Percentiles rank a stretch among this genome's conserved stretches.
These are phyloP conservation scores for Cutaneotrichosporon dermatis DNA, from an alignment of 1,284 basidiomycete genomes.

Conservation along the genomic window DNA sequence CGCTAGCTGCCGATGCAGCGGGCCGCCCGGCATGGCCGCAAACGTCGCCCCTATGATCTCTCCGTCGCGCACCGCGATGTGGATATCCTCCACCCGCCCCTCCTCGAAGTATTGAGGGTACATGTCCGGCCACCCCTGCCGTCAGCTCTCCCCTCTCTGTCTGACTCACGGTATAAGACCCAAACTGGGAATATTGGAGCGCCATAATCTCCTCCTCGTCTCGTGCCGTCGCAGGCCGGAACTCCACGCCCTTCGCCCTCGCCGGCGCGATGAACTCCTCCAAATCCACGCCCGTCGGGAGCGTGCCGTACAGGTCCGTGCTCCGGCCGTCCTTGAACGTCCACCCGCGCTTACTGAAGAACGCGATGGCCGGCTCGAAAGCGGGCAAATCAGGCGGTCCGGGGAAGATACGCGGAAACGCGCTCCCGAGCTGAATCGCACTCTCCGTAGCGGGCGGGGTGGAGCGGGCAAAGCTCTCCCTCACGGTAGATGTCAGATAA, in stretches of 20 bases:
- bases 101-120: slow-evolving; percentile 17
- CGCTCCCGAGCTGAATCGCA: slow-evolving; percentile 22
- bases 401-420: slow-evolving; percentile 29
- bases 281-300: slow-evolving; percentile 7
- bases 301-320: slow-evolving; percentile 13
- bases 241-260: slow-evolving; percentile 12
- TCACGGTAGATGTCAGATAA: slow-evolving; percentile 10
- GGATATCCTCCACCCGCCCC: slow-evolving; percentile 17
- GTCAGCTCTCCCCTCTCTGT: not conserved
- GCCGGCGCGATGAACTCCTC: slow-evolving; percentile 11
- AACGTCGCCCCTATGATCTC: slow-evolving; percentile 22
- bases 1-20: slow-evolving; percentile 11
- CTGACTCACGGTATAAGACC: slow-evolving; percentile 16
- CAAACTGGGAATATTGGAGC: slow-evolving; percentile 23
- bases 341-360: slow-evolving; percentile 21
- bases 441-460: slow-evolving; percentile 5
- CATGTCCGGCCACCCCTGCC: slow-evolving; percentile 29
- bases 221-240: slow-evolving; percentile 9
- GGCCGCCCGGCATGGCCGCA: slow-evolving; percentile 11
- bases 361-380: slow-evolving; percentile 10
- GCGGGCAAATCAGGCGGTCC: slow-evolving; percentile 19
- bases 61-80: slow-evolving; percentile 14
- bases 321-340: not conserved
- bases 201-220: slow-evolving; percentile 15
- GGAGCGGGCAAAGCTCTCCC: slow-evolving; percentile 6